Conservation (phyloP, 108 stramenopile species). For the Stephanodiscus triporus region DNA sequence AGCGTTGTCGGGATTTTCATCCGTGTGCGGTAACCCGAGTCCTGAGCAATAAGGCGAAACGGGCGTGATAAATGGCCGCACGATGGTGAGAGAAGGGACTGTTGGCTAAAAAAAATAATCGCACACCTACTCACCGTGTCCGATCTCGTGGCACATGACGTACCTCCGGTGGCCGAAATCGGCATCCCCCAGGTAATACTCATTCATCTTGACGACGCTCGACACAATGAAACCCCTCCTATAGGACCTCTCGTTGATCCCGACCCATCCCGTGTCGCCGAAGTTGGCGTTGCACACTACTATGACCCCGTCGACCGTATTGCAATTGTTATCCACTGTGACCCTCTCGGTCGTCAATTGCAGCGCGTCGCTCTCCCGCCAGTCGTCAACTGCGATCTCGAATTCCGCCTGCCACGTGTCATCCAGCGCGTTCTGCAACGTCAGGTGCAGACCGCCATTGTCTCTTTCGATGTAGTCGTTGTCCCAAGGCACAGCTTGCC, state of each 20-base stretch:
- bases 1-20: too few relatives aligned
- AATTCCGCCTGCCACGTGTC: conserved; percentile 67
- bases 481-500: conserved; percentile 44
- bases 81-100: too few relatives aligned
- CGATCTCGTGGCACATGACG: too few relatives aligned
- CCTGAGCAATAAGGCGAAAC: too few relatives aligned
- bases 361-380: conserved; percentile 68
- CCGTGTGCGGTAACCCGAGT: too few relatives aligned
- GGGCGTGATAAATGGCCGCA: too few relatives aligned
- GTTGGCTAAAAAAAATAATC: too few relatives aligned
- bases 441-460: conserved; percentile 60
- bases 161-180: too few relatives aligned
- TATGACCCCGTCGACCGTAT: conserved; percentile 55
- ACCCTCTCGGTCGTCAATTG: conserved; percentile 38
- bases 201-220: too few relatives aligned
- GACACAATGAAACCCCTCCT: too few relatives aligned
- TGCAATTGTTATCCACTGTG: conserved; percentile 37
- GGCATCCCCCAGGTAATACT: too few relatives aligned
- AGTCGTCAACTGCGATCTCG: conserved; percentile 58
- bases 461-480: conserved; percentile 30
- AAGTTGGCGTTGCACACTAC: conserved; percentile 77
- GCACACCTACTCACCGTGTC: too few relatives aligned
- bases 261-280: conserved; percentile 80
- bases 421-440: conserved; percentile 64
- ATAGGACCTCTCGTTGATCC: conserved; percentile 67